Base-by-base conservation (phyloP, 2,329 filamentous ascomycete genomes). In the Claviceps digitariae region DNA sequence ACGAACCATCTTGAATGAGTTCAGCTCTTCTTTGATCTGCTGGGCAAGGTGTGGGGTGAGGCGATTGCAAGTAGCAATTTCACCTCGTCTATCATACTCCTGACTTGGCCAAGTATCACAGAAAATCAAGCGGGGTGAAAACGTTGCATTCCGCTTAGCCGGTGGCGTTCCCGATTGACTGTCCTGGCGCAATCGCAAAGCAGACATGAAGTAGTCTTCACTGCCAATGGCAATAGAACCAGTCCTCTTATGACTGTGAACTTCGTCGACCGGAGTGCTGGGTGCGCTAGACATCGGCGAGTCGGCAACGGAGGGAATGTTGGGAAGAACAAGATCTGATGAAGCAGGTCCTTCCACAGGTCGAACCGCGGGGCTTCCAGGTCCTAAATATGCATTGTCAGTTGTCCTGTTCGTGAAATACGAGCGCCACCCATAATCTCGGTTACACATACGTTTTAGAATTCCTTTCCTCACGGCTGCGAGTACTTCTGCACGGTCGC, bases 21-120 rank as follows among this genome's bases (percentile, higher is more conserved):
- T 98, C 62, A 98, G 81, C 73, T 98, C 93, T 73, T 98, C 93
- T 73, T 97, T 97, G 73, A 98, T 98, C 69, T 98, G 93, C 72
- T 98, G 93, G 47, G 93, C 93, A 58, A 98, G 80, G 79, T 96
- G 90, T 13, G 93, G 93, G 49, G 93, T 98, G 60, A 98, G 77
- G 59, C 91, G 87, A 67, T 98, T 98, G 81, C 93, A 98, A 1
- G 93, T 98, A 12, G 93, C 90, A 71, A 97, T 87, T 56, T 98
- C 93, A 52, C 93, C 93, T 52, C 93, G 83, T 57, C 93, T 87
- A 67, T 98, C 93, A 65, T 98, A 98, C 67, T 98, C 93, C 62
- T 87, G 86, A 64, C 85, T 88, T 2, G 90, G 90, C 90, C 90
- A 98, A 8, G 90, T 97, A 64, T 98, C 93, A 66, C 96, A 83